Percentiles rank a stretch among this genome's conserved stretches.
These are phyloP conservation scores for Kazachstania sp. DNA, from an alignment of 1,139 yeast genomes.

Conservation along the genomic window DNA sequence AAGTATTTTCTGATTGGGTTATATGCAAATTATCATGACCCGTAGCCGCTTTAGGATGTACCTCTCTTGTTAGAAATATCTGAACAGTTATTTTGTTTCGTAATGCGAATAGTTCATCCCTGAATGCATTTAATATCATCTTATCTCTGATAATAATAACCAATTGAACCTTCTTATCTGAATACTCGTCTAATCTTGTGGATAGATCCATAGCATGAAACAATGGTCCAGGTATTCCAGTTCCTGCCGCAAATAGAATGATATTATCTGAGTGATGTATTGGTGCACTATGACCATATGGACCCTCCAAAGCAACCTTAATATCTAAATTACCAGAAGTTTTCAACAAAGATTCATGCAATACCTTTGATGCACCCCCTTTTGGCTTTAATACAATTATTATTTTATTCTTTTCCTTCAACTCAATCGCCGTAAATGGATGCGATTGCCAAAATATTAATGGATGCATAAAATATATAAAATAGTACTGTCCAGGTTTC, in stretches of 20 bases:
- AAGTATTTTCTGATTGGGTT: constrained; percentile 14
- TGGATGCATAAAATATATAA: constrained; percentile 22
- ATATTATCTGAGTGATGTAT: constrained; percentile 46
- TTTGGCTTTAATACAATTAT: constrained; percentile 42
- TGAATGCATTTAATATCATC: constrained; percentile 31
- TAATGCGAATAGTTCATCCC: constrained; percentile 32
- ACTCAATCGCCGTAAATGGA: constrained; percentile 51
- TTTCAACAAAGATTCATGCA: constrained; percentile 26
- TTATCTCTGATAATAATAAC: constrained; percentile 40
- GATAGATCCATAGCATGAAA: constrained; percentile 28
- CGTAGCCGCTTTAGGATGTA: constrained; percentile 2
- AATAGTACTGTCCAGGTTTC: constrained; percentile 27
- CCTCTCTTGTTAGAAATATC: constrained; percentile 14
- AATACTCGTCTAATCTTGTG: constrained; percentile 9
- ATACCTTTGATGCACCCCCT: constrained; percentile 37
- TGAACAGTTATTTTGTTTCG: constrained; percentile 33
- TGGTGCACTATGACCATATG: constrained; percentile 49
- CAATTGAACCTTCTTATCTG: constrained; percentile 38
- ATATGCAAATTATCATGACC: background rate
- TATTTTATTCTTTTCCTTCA: constrained; percentile 28
- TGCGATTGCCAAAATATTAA: constrained; percentile 61
- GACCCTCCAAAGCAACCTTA: constrained; percentile 50
- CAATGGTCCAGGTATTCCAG: constrained; percentile 59
- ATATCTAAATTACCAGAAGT: constrained; percentile 19
- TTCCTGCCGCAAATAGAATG: constrained; percentile 59